These are phyloP conservation scores for Colletotrichum gigasporum DNA, from an alignment of 2,329 filamentous ascomycete species.

Conservation along the genomic window DNA sequence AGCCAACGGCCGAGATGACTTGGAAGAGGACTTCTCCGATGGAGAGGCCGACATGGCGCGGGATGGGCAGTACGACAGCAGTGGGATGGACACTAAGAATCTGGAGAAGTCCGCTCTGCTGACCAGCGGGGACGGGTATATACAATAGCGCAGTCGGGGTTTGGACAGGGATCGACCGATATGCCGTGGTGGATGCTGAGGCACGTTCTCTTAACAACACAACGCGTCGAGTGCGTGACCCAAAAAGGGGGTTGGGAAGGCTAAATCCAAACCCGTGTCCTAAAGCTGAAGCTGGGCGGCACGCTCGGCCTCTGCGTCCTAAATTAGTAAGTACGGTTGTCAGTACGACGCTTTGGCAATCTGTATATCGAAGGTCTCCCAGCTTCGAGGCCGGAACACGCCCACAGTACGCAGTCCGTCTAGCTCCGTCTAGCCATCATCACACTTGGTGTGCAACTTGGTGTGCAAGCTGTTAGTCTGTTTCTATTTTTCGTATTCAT, in stretches of 20 bases:
- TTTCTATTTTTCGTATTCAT: too few relatives aligned
- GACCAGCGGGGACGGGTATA: slow-evolving; percentile 17
- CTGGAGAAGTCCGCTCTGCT: background rate
- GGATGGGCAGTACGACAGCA: background rate
- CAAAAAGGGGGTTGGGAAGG: background rate
- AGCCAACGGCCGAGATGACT: slow-evolving; percentile 34
- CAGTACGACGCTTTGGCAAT: background rate
- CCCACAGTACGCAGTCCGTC: too few relatives aligned
- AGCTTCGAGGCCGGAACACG: too few relatives aligned
- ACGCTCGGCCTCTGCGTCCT: background rate
- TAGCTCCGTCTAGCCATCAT: too few relatives aligned
- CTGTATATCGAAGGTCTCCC: too few relatives aligned
- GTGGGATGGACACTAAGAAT: background rate
- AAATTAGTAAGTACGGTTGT: background rate
- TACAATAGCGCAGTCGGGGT: background rate
- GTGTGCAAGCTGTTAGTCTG: too few relatives aligned
- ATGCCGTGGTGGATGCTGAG: background rate
- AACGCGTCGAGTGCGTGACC: background rate
- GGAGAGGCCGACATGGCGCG: slow-evolving; percentile 12
- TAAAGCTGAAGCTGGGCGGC: background rate
- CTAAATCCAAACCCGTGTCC: background rate
- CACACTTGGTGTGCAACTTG: too few relatives aligned
- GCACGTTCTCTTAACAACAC: too few relatives aligned
- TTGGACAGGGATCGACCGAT: slow-evolving; percentile 1
- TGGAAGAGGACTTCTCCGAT: slow-evolving; percentile 2